Percentiles rank a stretch among this genome's conserved stretches.
Evolutionary conservation across 306 rosid species (phyloP).

Genomic region (Spatholobus suberectus): DNA sequence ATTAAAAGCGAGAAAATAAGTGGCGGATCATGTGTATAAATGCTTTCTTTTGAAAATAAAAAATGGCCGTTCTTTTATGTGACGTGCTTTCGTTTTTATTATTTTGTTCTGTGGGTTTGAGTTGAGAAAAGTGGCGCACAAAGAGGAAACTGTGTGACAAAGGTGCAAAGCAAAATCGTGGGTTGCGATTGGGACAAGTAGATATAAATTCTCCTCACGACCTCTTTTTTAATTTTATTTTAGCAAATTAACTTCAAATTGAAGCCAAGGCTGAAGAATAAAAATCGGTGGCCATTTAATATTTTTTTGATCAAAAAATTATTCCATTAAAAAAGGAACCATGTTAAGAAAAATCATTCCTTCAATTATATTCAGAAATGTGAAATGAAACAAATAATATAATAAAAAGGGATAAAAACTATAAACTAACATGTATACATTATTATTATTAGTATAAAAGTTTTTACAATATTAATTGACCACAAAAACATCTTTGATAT

Average conservation of each 20-base stretch:
- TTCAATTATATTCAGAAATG: background rate
- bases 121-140: constrained; percentile 7
- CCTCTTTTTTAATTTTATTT: background rate
- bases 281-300: background rate
- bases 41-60: background rate
- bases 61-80: background rate
- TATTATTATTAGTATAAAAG: too few species aligned
- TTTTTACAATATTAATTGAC: too few species aligned
- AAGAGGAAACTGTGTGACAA: background rate
- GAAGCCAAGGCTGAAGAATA: constrained; percentile 49
- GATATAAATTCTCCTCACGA: background rate
- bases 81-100: background rate
- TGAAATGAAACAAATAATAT: background rate
- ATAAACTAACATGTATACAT: too few species aligned
- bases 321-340: background rate
- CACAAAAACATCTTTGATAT: too few species aligned
- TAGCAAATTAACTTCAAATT: constrained; percentile 48
- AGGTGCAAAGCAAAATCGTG: background rate
- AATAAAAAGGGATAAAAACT: background rate
- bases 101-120: background rate
- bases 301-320: background rate
- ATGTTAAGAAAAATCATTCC: background rate
- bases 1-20: background rate
- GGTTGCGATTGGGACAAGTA: background rate
- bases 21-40: constrained; percentile 12